Base-by-base conservation (phyloP, 2,329 filamentous ascomycete genomes). In the Lasiodiplodia citricola region DNA sequence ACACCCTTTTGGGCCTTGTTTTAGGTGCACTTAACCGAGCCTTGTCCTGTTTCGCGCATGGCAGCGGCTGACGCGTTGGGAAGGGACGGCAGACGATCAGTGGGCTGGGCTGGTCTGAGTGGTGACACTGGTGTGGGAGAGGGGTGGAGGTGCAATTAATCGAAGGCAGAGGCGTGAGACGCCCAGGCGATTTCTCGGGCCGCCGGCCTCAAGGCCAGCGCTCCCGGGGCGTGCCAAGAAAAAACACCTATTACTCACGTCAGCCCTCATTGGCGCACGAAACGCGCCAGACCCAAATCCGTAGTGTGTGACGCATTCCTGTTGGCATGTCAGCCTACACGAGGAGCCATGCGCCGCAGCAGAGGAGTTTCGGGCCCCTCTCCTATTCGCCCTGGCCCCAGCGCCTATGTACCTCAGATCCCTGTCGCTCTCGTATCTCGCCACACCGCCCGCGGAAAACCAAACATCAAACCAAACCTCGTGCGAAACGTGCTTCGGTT, bases 81-180 rank as follows among this genome's bases (percentile, higher is more conserved):
- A 51, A 67, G 55, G 47, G 60, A 38, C 47, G 60, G 47, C 44
- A 52, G 60, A 25, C 65, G 54, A 58, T 67, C 44, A 41, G 55
- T 58, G 56, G 65, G 44, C 52, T 66, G 52, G 21, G 37, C 37
- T 54, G 63, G 35, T 55, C 63, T 56, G 63, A 52, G 52, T 44
- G 51, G 51, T 28, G 44, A 57, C 38, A 51, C 52, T 67, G 55
- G 65, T 60, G 56, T 35, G 56, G 55, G 55, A 28, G 56, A 52
- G 35, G 54, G 56, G 65, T 58, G 65, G 65, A 67, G 65, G 54
- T 60, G 65, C 55, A 67, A 67, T 67, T 52, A 60, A 67, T 67
- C 65, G 55, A 28, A 57, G n/a, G 65, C 65, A 67, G 50, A 67
- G 16, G 65, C 38, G 44, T 44, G 44, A 38, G 44, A 44, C 31